Evolutionary conservation across 441 rosid genomes (phyloP).

Genomic region (Gossypium schwendimanii): DNA sequence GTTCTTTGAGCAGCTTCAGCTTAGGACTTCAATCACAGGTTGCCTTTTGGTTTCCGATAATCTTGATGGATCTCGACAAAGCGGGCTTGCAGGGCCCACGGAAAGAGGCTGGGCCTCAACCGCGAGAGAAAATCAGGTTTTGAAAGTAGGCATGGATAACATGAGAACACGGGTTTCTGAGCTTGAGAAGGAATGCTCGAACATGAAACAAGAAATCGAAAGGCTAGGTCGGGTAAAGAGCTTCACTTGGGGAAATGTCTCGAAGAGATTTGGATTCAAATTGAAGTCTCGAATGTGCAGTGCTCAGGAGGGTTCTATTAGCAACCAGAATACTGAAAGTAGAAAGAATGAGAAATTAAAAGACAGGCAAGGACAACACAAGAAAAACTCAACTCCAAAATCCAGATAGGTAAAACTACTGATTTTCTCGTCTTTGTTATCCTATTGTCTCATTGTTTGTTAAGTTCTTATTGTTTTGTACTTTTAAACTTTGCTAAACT

Average conservation of each 20-base stretch:
- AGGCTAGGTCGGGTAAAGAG: slow-evolving; percentile 61
- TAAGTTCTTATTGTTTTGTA: background rate
- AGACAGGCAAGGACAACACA: slow-evolving; percentile 52
- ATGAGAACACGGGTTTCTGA: slow-evolving; percentile 89
- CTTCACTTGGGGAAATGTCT: slow-evolving; percentile 62
- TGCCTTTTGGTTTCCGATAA: slow-evolving; percentile 91
- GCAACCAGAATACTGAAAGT: slow-evolving; percentile 48
- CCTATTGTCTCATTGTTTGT: background rate
- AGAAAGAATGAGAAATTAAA: slow-evolving; percentile 56
- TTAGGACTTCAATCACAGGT: slow-evolving; percentile 85
- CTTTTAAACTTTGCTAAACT: slow-evolving; percentile 8
- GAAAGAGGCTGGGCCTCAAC: slow-evolving; percentile 95
- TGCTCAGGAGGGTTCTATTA: slow-evolving; percentile 76
- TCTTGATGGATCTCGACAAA: slow-evolving; percentile 84
- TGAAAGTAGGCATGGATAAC: slow-evolving; percentile 93
- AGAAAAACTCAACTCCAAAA: slow-evolving; percentile 46
- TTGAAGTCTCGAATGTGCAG: slow-evolving; percentile 97
- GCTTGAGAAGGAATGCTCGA: slow-evolving; percentile 85
- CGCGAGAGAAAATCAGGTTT: slow-evolving; percentile 84
- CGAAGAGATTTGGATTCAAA: slow-evolving; percentile 78
- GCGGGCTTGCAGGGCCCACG: slow-evolving; percentile 55
- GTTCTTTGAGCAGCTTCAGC: slow-evolving; percentile 98
- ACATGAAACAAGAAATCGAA: slow-evolving; percentile 89
- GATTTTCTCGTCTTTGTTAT: background rate
- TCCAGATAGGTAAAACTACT: slow-evolving; percentile 30